Evolutionary conservation across 2,329 filamentous ascomycete genomes (phyloP).

Genomic region (Aspergillus tanneri): DNA sequence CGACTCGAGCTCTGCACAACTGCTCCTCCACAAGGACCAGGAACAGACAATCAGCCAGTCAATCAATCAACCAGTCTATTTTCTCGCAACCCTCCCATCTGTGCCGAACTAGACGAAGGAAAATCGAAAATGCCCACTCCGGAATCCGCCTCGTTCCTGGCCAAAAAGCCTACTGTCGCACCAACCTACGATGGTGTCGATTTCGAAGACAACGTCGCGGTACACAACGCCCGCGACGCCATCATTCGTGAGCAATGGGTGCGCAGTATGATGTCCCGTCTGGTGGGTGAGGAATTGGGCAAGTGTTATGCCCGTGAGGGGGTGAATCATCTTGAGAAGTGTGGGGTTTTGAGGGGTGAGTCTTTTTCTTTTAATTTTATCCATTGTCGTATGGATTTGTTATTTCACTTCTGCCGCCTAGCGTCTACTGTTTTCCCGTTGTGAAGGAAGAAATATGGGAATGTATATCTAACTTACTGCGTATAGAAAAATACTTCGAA

Average conservation of each 20-base stretch:
- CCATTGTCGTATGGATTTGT: constrained; percentile 2
- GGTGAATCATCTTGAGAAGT: constrained; percentile 68
- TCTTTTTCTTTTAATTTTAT: constrained; percentile 19
- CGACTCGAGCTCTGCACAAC: constrained; percentile 15
- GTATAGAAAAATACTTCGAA: constrained; percentile 67
- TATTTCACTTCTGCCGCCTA: background rate
- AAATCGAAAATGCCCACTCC: constrained; percentile 59
- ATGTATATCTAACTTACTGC: no score
- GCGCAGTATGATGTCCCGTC: constrained; percentile 65
- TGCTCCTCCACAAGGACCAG: constrained; percentile 11
- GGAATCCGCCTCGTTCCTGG: constrained; percentile 63
- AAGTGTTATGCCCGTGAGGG: constrained; percentile 66
- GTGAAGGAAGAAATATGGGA: no score
- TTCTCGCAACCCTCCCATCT: no score
- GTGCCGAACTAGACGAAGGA: background rate
- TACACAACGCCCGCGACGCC: constrained; percentile 64
- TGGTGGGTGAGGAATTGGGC: constrained; percentile 65
- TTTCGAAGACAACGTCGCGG: constrained; percentile 62
- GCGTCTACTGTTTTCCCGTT: no score
- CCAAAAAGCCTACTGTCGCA: constrained; percentile 64
- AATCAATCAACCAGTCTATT: background rate
- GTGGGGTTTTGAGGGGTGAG: constrained; percentile 64
- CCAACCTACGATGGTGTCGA: constrained; percentile 67
- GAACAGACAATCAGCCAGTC: background rate
- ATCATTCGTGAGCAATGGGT: constrained; percentile 69